These are phyloP conservation scores for Sporothrix sp. DNA, from an alignment of 2,329 filamentous ascomycete genomes.

Conservation along the genomic window DNA sequence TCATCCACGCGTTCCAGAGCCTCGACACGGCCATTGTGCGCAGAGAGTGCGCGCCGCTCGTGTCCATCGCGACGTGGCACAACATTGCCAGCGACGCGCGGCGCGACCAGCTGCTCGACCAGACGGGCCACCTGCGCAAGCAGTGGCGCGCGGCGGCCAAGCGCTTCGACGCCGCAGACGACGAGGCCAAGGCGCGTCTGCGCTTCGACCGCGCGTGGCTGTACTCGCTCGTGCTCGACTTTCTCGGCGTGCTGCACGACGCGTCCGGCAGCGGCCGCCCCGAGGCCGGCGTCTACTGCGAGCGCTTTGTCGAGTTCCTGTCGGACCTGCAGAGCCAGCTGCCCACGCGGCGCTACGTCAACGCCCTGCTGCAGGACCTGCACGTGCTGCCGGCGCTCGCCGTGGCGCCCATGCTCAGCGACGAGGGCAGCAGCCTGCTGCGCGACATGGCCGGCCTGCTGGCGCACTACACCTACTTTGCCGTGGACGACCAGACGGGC, in stretches of 20 bases:
- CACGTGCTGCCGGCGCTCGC: slow-evolving; percentile 70
- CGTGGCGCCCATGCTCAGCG: slow-evolving; percentile 67
- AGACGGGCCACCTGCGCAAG: slow-evolving; percentile 67
- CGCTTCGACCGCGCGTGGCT: slow-evolving; percentile 93
- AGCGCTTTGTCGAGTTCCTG: slow-evolving; percentile 85
- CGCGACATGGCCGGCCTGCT: slow-evolving; percentile 74
- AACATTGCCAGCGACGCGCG: slow-evolving; percentile 71
- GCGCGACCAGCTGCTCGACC: slow-evolving; percentile 63
- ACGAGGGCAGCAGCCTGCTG: slow-evolving; percentile 64
- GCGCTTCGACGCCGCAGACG: slow-evolving; percentile 79
- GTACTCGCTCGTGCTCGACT: slow-evolving; percentile 75
- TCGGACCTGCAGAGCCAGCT: slow-evolving; percentile 87
- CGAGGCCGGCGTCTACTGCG: slow-evolving; percentile 71
- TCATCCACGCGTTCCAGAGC: slow-evolving; percentile 88
- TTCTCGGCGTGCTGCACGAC: slow-evolving; percentile 62
- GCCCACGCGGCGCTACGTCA: slow-evolving; percentile 88
- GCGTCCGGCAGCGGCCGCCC: slow-evolving; percentile 18
- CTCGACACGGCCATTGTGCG: slow-evolving; percentile 80
- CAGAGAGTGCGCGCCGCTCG: slow-evolving; percentile 91
- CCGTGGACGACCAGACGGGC: slow-evolving; percentile 84
- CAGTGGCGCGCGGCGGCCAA: slow-evolving; percentile 83
- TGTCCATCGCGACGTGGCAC: slow-evolving; percentile 93
- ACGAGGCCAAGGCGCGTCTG: slow-evolving; percentile 64
- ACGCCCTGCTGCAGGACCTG: slow-evolving; percentile 75
- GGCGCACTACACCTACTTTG: slow-evolving; percentile 77